These are phyloP conservation scores for Paramecium pentaurelia DNA, from an alignment of 73 alveolate species.

Conservation along the genomic window DNA sequence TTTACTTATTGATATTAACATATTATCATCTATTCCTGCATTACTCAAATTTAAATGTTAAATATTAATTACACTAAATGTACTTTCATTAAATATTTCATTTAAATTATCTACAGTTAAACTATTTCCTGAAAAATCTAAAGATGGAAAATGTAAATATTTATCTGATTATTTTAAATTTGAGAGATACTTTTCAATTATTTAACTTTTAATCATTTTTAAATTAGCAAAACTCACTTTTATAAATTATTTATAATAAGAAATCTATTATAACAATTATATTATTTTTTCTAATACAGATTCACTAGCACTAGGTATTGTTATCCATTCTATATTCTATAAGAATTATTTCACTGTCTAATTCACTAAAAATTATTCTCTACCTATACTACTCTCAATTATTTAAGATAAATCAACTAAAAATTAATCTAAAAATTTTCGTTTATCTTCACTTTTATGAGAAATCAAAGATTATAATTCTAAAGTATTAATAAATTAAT, in stretches of 20 bases:
- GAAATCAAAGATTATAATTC: neutral
- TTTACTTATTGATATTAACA: neutral
- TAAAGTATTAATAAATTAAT: neutral
- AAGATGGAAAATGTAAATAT: neutral
- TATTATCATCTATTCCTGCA: neutral
- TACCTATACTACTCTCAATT: neutral
- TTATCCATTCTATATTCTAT: neutral
- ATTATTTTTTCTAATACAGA: neutral
- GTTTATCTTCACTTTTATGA: neutral
- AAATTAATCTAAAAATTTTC: neutral
- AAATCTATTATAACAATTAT: neutral
- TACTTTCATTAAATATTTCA: neutral
- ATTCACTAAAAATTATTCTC: neutral
- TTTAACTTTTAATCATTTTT: neutral
- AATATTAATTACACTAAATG: neutral
- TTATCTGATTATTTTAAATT: neutral
- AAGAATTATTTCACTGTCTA: neutral
- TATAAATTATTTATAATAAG: neutral
- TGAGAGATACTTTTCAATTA: neutral
- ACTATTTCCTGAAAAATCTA: neutral
- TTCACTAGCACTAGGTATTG: neutral
- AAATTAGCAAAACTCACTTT: constrained; percentile 2
- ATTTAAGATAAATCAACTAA: neutral
- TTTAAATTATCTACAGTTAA: neutral
- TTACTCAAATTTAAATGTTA: neutral